Evolutionary conservation across 1,284 basidiomycete species (phyloP), one percentile per base, ranked within the genome.

Genomic region (Pseudozyma flocculosa): DNA sequence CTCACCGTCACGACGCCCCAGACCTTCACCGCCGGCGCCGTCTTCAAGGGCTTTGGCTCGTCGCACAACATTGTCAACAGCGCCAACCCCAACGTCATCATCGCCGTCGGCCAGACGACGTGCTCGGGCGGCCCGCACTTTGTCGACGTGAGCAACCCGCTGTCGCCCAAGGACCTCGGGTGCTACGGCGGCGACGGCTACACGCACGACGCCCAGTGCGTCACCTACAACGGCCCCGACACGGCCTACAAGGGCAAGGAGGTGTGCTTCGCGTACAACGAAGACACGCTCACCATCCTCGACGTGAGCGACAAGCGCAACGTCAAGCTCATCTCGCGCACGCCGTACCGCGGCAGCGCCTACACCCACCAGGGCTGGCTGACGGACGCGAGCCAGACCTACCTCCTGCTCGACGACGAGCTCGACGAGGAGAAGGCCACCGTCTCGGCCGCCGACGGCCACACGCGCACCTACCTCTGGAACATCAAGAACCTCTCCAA

Each of bases 351-450:
- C 7, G 44, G 44, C 21, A 29, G 23, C 44, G 14, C 24, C 17
- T 45, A 45, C 29, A 45, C 44, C 17, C 44, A 45, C 38, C 44
- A 45, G 38, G 44, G 44, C 4, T 45, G 44, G 44, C n/a, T 45
- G n/a, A 34, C 29, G 23, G 44, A 45, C 30, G 44, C 17, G 17
- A 18, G n/a, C 10, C 24, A 30, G 10, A 30, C 44, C 15, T 24
- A 36, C 30, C 14, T 45, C 15, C 24, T 45, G n/a, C 15, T 45
- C 10, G 29, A 45, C 30, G 44, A 45, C 44, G 44, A 45, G 38
- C 44, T 45, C 15, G 44, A 45, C 29, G 44, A 45, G 38, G 13
- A 32, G n/a, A 21, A 45, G 9, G 19, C 17, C 5, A 45, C 34
- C n/a, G 32, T 34, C 32, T 36, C 44, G 9, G 23, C 44, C 22